Base-by-base conservation (phyloP, 805 yeast genomes). In the Trichomonascus vanleenenianus region DNA sequence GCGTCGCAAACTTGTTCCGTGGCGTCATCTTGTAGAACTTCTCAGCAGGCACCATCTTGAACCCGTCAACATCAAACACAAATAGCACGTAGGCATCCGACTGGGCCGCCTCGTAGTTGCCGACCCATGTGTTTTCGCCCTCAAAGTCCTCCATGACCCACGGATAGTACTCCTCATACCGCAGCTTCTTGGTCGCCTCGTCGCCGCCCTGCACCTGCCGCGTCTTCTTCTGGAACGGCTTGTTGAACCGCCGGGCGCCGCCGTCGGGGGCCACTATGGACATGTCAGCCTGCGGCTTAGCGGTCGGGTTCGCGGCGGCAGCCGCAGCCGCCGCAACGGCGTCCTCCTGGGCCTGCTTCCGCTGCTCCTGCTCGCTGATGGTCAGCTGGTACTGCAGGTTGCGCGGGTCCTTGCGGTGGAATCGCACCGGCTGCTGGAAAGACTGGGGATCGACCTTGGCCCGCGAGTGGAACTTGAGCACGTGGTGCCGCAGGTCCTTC, bases 91-190 rank as follows among this genome's bases (percentile, higher is more conserved):
- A 86, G n/a, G 85, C 72, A 53, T 87, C 96, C 15, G 88, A 77
- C 39, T 85, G 85, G 30, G 82, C 83, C 1, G 97, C 97, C 67
- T 93, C 98, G 66, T 86, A 93, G 55, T 82, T 84, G 32, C 97
- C 96, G 15, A 89, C 97, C 84, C 86, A 93, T 0, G 95, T 91
- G 60, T 93, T 91, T 50, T 78, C 75, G 39, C 95, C 96, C 58
- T 88, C 96, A 62, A 85, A 91, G 66, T 93, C 98, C 67, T 93
- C 98, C 73, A 93, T 70, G 14, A 93, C 95, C 98, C 98, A 93
- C 0, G 98, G 98, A 57, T 85, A 91, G 62, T 83, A 86, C 66
- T 93, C 98, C 66, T 93, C 98, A 61, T 91, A 93, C 60, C 97
- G 74, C 51, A 93, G 70, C 59, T 79, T 83, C 51, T 91, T 75